These are phyloP conservation scores for Ogataea sp. DNA, from an alignment of 805 yeast genomes.

Conservation along the genomic window DNA sequence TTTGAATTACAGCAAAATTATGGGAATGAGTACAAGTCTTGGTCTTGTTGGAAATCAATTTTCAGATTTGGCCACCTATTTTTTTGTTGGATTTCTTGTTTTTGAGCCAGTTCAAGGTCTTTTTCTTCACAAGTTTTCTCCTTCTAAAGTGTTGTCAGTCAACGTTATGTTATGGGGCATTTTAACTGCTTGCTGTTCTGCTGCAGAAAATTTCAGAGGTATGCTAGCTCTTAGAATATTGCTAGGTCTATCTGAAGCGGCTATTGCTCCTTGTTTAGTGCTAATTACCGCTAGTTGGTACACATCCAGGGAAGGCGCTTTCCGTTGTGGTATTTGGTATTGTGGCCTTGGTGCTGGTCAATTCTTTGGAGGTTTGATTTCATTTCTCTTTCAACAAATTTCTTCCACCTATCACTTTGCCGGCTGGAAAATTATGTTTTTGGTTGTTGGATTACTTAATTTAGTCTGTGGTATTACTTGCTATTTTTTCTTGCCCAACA, in stretches of 20 bases:
- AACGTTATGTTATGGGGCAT: conserved; percentile 57
- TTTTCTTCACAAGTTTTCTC: conserved; percentile 45
- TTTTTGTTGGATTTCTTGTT: conserved; percentile 47
- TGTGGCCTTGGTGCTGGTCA: conserved; percentile 33
- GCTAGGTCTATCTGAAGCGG: conserved; percentile 21
- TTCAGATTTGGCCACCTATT: conserved; percentile 24
- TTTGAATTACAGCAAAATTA: conserved; percentile 41
- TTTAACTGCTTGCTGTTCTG: conserved; percentile 40
- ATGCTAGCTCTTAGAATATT: conserved; percentile 32
- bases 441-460: conserved; percentile 48
- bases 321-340: conserved; percentile 27
- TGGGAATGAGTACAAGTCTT: conserved; percentile 43
- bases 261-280: conserved; percentile 25
- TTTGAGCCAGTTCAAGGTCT: conserved; percentile 44
- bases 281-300: conserved; percentile 27
- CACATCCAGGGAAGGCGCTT: conserved; percentile 22
- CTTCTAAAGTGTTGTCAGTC: conserved; percentile 39
- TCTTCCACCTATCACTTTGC: conserved; percentile 27
- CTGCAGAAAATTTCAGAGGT: conserved; percentile 30
- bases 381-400: conserved; percentile 49
- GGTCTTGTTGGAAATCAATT: conserved; percentile 34
- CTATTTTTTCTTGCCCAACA: conserved; percentile 40
- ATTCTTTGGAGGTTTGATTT: conserved; percentile 36
- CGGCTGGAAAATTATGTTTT: conserved; percentile 57
- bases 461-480: conserved; percentile 39